These are phyloP conservation scores for Ulvella scutata DNA, from an alignment of 139 green algal genomes.

Conservation along the genomic window DNA sequence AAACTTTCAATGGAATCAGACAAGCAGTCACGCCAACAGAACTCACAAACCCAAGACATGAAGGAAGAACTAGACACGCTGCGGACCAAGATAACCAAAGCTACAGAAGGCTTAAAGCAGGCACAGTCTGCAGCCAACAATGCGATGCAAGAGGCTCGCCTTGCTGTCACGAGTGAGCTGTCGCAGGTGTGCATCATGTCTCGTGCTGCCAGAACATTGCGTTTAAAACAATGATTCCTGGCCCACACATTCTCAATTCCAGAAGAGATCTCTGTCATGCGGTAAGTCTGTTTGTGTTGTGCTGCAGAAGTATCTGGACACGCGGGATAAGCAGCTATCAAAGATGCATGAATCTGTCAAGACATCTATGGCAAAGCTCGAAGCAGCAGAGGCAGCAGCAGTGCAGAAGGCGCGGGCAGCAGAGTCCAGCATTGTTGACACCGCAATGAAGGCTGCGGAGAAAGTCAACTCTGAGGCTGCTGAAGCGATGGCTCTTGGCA, in stretches of 20 bases:
- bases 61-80: not conserved
- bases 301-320: not conserved
- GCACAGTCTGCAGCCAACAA: not conserved
- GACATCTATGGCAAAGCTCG: not conserved
- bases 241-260: too few species aligned
- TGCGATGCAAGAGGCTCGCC: not conserved
- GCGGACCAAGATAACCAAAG: not conserved
- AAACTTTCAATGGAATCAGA: not conserved
- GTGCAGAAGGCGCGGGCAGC: not conserved
- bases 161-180: not conserved
- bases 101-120: not conserved
- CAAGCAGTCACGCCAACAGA: not conserved
- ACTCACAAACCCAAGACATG: not conserved
- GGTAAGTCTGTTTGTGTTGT: too few species aligned
- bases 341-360: not conserved
- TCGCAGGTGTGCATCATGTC: not conserved
- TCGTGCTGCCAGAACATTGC: not conserved
- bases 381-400: not conserved
- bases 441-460: not conserved
- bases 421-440: not conserved
- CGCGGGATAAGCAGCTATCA: not conserved
- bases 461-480: not conserved
- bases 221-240: not conserved
- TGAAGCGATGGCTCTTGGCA: not conserved
- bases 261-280: too few species aligned